These are phyloP conservation scores for Neurospora tetrasperma DNA, from an alignment of 495 filamentous ascomycete species.

Conservation along the genomic window DNA sequence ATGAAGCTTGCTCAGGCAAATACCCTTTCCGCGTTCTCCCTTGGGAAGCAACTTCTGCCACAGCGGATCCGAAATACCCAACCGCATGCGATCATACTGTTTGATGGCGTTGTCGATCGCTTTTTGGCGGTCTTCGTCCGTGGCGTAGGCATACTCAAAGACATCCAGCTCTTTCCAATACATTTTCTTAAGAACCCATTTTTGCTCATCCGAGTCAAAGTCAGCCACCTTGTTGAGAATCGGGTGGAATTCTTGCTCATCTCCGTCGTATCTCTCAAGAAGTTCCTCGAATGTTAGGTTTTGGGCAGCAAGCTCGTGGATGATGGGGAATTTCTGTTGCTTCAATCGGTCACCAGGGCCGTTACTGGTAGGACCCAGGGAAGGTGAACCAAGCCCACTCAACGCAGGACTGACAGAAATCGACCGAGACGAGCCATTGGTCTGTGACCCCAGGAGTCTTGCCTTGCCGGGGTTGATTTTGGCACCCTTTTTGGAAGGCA, in stretches of 20 bases:
- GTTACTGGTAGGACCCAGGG: slow-evolving; percentile 43
- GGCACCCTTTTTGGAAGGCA: slow-evolving; percentile 19
- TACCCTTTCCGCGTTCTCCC: slow-evolving; percentile 70
- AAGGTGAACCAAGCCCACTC: slow-evolving; percentile 37
- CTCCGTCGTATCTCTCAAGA: slow-evolving; percentile 37
- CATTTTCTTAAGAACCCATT: slow-evolving; percentile 58
- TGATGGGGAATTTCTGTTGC: slow-evolving; percentile 50
- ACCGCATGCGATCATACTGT: slow-evolving; percentile 66
- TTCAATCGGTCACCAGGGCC: slow-evolving; percentile 41
- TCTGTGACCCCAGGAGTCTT: slow-evolving; percentile 38
- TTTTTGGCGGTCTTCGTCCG: slow-evolving; percentile 55
- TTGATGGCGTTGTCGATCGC: slow-evolving; percentile 81
- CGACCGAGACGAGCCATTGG: slow-evolving; percentile 42
- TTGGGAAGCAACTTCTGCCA: slow-evolving; percentile 74
- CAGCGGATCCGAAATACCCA: slow-evolving; percentile 58
- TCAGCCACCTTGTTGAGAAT: slow-evolving; percentile 51
- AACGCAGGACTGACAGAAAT: slow-evolving; percentile 55
- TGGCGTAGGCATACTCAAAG: slow-evolving; percentile 63
- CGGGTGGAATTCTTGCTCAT: slow-evolving; percentile 46
- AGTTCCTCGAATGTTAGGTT: slow-evolving; percentile 50
- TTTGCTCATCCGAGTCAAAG: slow-evolving; percentile 42
- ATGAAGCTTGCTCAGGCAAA: slow-evolving; percentile 63
- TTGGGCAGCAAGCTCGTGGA: slow-evolving; percentile 61
- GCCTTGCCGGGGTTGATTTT: slow-evolving; percentile 21
- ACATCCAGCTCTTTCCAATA: slow-evolving; percentile 76